Evolutionary conservation across 2,329 filamentous ascomycete genomes (phyloP).

Genomic region (Cryphonectria naterciae): DNA sequence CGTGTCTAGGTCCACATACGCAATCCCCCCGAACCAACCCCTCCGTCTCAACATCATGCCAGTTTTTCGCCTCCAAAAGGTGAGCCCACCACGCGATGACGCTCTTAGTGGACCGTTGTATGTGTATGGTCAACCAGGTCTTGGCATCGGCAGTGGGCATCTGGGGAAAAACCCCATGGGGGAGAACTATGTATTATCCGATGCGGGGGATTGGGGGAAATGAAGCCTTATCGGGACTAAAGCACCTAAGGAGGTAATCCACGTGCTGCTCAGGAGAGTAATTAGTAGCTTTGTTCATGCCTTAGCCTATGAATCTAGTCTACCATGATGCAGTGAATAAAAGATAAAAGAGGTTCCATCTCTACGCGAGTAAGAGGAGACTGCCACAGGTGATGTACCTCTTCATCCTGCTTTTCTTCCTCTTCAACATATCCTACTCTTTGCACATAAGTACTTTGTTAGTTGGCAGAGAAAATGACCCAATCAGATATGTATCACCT

Average conservation of each 20-base stretch:
- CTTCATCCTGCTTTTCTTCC: neutral
- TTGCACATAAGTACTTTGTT: too few relatives aligned
- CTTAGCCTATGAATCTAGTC: neutral
- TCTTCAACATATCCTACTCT: neutral
- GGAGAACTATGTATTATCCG: neutral
- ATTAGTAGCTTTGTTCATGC: neutral
- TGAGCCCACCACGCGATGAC: neutral
- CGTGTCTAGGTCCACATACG: neutral
- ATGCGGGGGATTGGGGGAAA: neutral
- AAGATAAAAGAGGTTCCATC: neutral
- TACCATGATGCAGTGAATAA: neutral
- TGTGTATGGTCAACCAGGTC: neutral
- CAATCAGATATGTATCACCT: conserved; percentile 4
- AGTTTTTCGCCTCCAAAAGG: neutral
- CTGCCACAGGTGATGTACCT: neutral
- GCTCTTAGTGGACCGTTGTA: neutral
- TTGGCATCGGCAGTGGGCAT: neutral
- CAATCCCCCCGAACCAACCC: neutral
- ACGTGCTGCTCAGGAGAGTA: neutral
- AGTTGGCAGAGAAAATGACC: neutral
- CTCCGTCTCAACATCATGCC: neutral
- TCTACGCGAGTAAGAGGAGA: neutral
- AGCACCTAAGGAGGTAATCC: neutral
- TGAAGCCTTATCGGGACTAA: neutral
- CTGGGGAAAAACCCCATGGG: neutral